These are phyloP conservation scores for Mallotus nudiflorus DNA, from an alignment of 345 rosid species.

Conservation along the genomic window DNA sequence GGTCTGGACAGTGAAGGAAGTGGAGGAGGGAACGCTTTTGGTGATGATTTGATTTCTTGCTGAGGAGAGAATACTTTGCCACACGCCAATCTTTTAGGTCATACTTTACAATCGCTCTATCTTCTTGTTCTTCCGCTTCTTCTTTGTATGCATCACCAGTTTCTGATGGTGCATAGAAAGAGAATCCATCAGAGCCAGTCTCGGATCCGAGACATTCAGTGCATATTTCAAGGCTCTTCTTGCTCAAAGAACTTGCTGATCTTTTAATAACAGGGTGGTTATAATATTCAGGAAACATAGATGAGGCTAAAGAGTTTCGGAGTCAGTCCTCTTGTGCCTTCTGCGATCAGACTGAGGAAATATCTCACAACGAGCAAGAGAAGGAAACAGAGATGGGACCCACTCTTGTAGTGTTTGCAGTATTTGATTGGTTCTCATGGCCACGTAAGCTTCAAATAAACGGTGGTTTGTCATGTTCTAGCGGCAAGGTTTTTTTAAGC, in stretches of 20 bases:
- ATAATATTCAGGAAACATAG: too few species aligned
- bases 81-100: constrained; percentile 26
- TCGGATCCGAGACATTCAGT: constrained; percentile 99
- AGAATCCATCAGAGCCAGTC: constrained; percentile 85
- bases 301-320: constrained; percentile 45
- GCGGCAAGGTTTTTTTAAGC: too few species aligned
- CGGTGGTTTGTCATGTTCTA: too few species aligned
- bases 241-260: constrained; percentile 60
- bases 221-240: constrained; percentile 83
- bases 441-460: too few species aligned
- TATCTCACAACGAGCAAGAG: too few species aligned
- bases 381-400: too few species aligned
- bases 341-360: constrained; percentile 51
- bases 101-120: constrained; percentile 4
- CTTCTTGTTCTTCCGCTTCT: constrained; percentile 22
- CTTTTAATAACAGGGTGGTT: constrained; percentile 67
- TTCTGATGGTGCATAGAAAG: constrained; percentile 61
- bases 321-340: constrained; percentile 44
- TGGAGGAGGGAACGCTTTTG: constrained; percentile 75
- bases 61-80: constrained; percentile 14
- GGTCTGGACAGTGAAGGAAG: constrained; percentile 58
- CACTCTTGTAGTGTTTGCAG: too few species aligned
- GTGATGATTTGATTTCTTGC: constrained; percentile 31
- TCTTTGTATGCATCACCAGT: constrained; percentile 42
- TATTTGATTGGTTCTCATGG: too few species aligned